These are phyloP conservation scores for Hygrophorus pudorinus DNA, from an alignment of 768 basidiomycete species.

Conservation along the genomic window DNA sequence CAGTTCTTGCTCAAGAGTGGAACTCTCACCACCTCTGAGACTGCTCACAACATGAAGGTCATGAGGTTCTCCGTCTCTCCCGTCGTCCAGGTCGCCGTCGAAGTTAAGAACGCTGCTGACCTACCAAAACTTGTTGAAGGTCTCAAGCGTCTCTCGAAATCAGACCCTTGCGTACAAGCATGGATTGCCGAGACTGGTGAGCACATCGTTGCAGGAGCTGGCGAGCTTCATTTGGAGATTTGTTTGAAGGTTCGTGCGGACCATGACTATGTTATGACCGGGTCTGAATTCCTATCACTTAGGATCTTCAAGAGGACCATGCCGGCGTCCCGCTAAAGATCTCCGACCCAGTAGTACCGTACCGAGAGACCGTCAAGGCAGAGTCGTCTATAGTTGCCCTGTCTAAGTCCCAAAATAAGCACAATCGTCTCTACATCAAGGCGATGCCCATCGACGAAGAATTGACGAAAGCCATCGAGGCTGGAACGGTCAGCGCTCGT, in stretches of 20 bases:
- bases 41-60: conserved; percentile 99
- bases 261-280: background rate
- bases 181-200: conserved; percentile 89
- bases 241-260: conserved; percentile 77
- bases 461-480: conserved; percentile 86
- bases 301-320: conserved; percentile 99
- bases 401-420: conserved; percentile 99
- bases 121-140: conserved; percentile 99
- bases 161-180: conserved; percentile 97
- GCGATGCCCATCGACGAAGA: conserved; percentile 92
- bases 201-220: conserved; percentile 98
- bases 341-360: conserved; percentile 95
- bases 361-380: conserved; percentile 94
- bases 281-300: conserved; percentile 6
- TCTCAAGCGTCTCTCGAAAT: conserved; percentile 99
- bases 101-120: conserved; percentile 99
- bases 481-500: conserved; percentile 74
- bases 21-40: conserved; percentile 95
- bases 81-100: conserved; percentile 97
- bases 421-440: conserved; percentile 96
- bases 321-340: conserved; percentile 98
- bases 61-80: conserved; percentile 99
- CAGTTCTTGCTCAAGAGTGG: conserved; percentile 99
- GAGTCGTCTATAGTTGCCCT: conserved; percentile 94
- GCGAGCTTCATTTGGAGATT: conserved; percentile 98